A percentile compares a stretch with the other conserved stretches of the same genome.
Evolutionary conservation across 352 stramenopile species (phyloP).

Genomic region (Phytopythium oedochilum): DNA sequence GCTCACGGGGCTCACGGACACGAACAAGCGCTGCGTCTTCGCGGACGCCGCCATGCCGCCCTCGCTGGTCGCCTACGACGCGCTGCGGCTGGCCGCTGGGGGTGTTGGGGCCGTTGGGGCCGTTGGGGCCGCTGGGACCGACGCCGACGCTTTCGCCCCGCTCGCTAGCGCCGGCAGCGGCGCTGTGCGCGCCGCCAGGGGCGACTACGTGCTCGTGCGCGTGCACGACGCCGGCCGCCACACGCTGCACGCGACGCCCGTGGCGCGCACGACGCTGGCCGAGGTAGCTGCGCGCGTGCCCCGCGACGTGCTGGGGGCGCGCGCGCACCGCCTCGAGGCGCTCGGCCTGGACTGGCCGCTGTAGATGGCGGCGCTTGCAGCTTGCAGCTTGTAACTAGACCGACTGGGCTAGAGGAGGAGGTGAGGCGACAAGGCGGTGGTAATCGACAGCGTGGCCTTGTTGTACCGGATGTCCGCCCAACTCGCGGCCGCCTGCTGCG

Average conservation of each 20-base stretch:
- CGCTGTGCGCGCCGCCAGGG: constrained; percentile 42
- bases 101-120: background rate
- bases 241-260: constrained; percentile 77
- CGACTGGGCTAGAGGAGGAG: no score
- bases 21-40: constrained; percentile 89
- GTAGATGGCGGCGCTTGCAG: no score
- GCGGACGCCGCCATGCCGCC: constrained; percentile 43
- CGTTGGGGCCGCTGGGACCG: background rate
- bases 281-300: constrained; percentile 55
- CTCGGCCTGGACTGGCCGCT: background rate
- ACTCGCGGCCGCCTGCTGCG: no score
- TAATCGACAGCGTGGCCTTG: no score
- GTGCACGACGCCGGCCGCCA: constrained; percentile 75
- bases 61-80: constrained; percentile 40
- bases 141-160: constrained; percentile 25
- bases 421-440: no score
- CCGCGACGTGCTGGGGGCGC: constrained; percentile 48
- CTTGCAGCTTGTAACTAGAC: no score
- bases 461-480: no score
- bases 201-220: constrained; percentile 83
- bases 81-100: background rate
- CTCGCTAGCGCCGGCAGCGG: constrained; percentile 25
- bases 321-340: constrained; percentile 31
- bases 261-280: constrained; percentile 68
- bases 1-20: constrained; percentile 85